These are phyloP conservation scores for Clavispora vitiphila DNA, from an alignment of 805 yeast species.

Conservation along the genomic window DNA sequence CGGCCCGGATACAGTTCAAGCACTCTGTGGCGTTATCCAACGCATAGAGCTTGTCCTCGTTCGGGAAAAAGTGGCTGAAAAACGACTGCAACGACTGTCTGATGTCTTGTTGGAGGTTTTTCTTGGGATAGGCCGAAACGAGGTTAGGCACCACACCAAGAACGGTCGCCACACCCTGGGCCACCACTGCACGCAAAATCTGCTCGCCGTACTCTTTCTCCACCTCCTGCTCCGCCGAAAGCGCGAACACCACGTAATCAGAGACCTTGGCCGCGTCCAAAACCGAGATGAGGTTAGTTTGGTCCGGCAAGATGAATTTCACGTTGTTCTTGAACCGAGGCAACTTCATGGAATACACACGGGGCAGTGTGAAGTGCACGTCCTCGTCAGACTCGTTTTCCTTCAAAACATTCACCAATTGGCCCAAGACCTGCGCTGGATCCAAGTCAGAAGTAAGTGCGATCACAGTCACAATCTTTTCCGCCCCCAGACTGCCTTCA, in stretches of 20 bases:
- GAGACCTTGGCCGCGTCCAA: constrained; percentile 86
- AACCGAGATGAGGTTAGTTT: constrained; percentile 58
- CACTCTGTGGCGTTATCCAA: constrained; percentile 66
- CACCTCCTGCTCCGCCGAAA: constrained; percentile 83
- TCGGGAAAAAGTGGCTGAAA: constrained; percentile 48
- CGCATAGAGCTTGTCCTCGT: constrained; percentile 70
- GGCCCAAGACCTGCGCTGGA: constrained; percentile 48
- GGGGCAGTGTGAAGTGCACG: constrained; percentile 30
- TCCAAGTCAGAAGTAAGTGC: constrained; percentile 73
- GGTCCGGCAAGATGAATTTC: constrained; percentile 70
- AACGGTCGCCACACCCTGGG: constrained; percentile 86
- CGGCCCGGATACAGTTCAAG: constrained; percentile 61
- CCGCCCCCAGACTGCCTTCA: constrained; percentile 75
- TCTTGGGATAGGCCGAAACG: constrained; percentile 60
- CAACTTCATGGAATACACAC: constrained; percentile 49
- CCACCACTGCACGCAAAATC: constrained; percentile 77
- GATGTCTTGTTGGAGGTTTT: constrained; percentile 67
- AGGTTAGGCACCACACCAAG: constrained; percentile 77
- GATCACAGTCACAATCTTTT: constrained; percentile 75
- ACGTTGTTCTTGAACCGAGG: constrained; percentile 70
- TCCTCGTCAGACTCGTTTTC: constrained; percentile 23
- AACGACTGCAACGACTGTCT: constrained; percentile 40
- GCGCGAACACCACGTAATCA: constrained; percentile 84
- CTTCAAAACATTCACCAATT: constrained; percentile 39
- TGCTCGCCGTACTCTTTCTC: constrained; percentile 80